Evolutionary conservation across 176 grass and related monocot genomes (phyloP).

Genomic region (Leersia perrieri): DNA sequence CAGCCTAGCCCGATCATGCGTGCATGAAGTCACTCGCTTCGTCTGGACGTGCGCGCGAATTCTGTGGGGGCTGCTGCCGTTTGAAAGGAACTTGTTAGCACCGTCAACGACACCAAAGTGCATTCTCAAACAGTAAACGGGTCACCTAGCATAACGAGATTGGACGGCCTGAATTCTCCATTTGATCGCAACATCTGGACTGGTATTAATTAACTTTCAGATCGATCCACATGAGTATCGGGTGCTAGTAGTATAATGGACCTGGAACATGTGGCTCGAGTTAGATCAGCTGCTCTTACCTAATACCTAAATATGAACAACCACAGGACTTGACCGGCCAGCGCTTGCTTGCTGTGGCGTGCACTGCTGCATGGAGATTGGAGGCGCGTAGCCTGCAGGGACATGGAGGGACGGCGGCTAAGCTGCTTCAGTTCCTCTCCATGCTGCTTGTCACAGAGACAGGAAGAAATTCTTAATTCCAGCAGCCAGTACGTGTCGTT

Average conservation of each 20-base stretch:
- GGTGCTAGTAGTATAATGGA: neutral
- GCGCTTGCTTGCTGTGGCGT: slow-evolving; percentile 27
- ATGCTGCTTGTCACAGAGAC: no score
- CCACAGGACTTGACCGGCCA: neutral
- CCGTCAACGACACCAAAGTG: neutral
- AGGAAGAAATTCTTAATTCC: no score
- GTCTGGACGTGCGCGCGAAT: neutral
- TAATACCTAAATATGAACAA: slow-evolving; percentile 41
- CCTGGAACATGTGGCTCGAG: neutral
- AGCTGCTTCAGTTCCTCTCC: no score
- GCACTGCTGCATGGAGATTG: neutral
- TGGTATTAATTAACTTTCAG: neutral
- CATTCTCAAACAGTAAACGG: neutral
- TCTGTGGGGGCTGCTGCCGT: slow-evolving; percentile 20
- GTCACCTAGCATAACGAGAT: slow-evolving; percentile 1
- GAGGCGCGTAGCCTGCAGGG: neutral
- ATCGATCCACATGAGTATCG: neutral
- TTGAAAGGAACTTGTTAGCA: neutral
- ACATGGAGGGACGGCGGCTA: neutral
- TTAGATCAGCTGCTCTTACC: slow-evolving; percentile 39
- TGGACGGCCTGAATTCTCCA: neutral
- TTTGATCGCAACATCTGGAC: neutral
- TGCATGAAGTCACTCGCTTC: neutral
- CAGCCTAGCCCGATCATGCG: neutral
- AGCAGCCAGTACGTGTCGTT: no score